Evolutionary conservation across 2,329 filamentous ascomycete genomes (phyloP).

Genomic region (Alternaria dauci): DNA sequence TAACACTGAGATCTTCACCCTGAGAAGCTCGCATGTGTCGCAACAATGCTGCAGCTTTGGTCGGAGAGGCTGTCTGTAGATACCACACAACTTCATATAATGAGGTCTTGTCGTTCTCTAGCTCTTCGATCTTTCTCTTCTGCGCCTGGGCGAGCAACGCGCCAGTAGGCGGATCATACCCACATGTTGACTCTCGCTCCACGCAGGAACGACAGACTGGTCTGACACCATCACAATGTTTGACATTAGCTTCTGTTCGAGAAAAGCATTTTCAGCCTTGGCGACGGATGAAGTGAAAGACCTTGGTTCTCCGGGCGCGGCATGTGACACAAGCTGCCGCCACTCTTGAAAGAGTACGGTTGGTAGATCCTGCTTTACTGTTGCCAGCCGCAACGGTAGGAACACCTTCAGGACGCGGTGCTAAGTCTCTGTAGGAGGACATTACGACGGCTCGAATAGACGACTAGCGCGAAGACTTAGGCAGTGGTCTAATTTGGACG

Average conservation of each 20-base stretch:
- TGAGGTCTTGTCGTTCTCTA: slow-evolving; percentile 16
- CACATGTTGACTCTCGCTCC: slow-evolving; percentile 3
- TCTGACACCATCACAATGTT: slow-evolving; percentile 17
- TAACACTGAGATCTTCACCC: slow-evolving; percentile 13
- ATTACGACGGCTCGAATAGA: not conserved
- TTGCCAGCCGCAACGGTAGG: not conserved
- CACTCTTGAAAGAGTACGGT: slow-evolving; percentile 3
- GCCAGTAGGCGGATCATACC: slow-evolving; percentile 10
- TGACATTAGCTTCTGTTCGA: not conserved
- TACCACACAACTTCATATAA: slow-evolving; percentile 27
- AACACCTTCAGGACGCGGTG: slow-evolving; percentile 8
- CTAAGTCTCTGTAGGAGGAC: slow-evolving; percentile 8
- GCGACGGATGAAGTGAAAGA: not conserved
- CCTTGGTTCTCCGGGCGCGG: slow-evolving; percentile 16
- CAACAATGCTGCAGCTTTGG: slow-evolving; percentile 21
- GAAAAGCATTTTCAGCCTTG: not conserved
- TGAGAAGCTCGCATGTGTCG: slow-evolving; percentile 11
- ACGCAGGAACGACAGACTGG: slow-evolving; percentile 16
- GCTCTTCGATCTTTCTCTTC: slow-evolving; percentile 16
- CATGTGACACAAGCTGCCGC: slow-evolving; percentile 14
- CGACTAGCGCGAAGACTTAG: not conserved
- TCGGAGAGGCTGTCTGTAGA: slow-evolving; percentile 22
- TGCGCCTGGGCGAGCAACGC: slow-evolving; percentile 12
- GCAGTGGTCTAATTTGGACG: not conserved
- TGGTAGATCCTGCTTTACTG: not conserved